Base-by-base conservation (phyloP, 2,329 filamentous ascomycete genomes). In the Grosmannia serpens region DNA sequence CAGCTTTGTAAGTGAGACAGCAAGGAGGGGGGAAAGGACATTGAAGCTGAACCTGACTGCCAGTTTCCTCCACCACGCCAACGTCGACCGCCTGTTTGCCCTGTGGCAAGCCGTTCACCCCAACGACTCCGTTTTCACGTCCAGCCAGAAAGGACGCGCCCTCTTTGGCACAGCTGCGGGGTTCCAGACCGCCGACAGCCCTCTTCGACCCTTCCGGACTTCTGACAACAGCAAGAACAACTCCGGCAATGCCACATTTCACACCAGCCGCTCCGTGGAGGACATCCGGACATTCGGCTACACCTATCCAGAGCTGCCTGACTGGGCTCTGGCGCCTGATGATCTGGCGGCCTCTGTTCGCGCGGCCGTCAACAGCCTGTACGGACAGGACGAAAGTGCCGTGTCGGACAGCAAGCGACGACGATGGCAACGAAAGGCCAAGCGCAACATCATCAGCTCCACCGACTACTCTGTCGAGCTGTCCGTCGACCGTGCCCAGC, bases 281-380 rank as follows among this genome's bases (percentile, higher is more conserved):
- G 57, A 63, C 5, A 66, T 67, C 50, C 64, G 68, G 26, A 64
- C 51, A 9, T 72, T 75, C 58, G 73, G 74, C 24, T 75, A 77
- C 64, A 73, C 70, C 5, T 75, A 75, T 61, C 69, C 68, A 2
- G 72, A 74, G 60, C 67, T 77, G 31, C 60, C 67, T 58, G 68
- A 71, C 64, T 80, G 82, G 62, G 77, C 74, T 9, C 54, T 83
- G 70, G 77, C 77, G 3, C 71, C 80, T 1, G 76, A 82, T 59
- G 75, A 84, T 63, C 68, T 89, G 51, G 75, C 77, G 35, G 78
- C 79, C 59, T 85, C 86, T 64, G 75, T 89, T 35, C 78, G 82
- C 44, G 77, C 81, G 0, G 79, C 83, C 8, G 78, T 88, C 15
- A 76, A 81, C 59, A 75, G 70, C 0, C 69, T 91, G 4, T 79